Evolutionary conservation across 2,329 filamentous ascomycete species (phyloP).

Genomic region (Geoglossum cookeanum): DNA sequence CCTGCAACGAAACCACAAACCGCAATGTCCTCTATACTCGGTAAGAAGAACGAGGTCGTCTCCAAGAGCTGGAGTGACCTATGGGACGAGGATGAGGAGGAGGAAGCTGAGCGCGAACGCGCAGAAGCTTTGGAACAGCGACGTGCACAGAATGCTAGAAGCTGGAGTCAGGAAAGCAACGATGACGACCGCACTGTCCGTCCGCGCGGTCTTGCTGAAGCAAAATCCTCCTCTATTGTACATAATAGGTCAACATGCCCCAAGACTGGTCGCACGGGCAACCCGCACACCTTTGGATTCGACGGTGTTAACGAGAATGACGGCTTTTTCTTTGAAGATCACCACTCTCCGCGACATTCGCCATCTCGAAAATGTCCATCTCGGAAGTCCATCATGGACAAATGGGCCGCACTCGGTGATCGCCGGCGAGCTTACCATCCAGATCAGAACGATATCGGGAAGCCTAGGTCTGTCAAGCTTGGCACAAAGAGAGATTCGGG

Average conservation of each 20-base stretch:
- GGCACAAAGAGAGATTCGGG: not conserved
- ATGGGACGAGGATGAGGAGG: slow-evolving; percentile 81
- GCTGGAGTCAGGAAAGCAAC: slow-evolving; percentile 61
- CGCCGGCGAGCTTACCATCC: slow-evolving; percentile 50
- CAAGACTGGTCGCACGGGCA: slow-evolving; percentile 21
- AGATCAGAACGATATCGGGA: slow-evolving; percentile 20
- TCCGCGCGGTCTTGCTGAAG: slow-evolving; percentile 32
- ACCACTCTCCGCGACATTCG: slow-evolving; percentile 23
- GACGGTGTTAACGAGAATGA: slow-evolving; percentile 48
- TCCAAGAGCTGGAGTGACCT: slow-evolving; percentile 99
- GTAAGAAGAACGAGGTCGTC: slow-evolving; percentile 54
- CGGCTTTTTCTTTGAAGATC: slow-evolving; percentile 56
- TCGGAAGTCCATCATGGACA: slow-evolving; percentile 51
- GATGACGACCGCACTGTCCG: slow-evolving; percentile 28
- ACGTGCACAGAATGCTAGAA: slow-evolving; percentile 42
- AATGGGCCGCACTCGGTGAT: slow-evolving; percentile 78
- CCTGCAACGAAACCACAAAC: slow-evolving; percentile 40
- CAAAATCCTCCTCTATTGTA: slow-evolving; percentile 32
- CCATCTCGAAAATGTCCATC: slow-evolving; percentile 39
- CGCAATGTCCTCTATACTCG: slow-evolving; percentile 64
- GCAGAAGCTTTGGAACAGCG: slow-evolving; percentile 32
- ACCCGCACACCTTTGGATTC: slow-evolving; percentile 27
- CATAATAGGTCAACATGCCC: slow-evolving; percentile 25
- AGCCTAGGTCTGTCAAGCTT: not conserved
- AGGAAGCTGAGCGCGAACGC: slow-evolving; percentile 39